A percentile compares a stretch with the other conserved stretches of the same genome.
Conservation (phyloP, 2,329 filamentous ascomycete genomes). For the Ophiognomonia clavigignenti-juglandacearum region DNA sequence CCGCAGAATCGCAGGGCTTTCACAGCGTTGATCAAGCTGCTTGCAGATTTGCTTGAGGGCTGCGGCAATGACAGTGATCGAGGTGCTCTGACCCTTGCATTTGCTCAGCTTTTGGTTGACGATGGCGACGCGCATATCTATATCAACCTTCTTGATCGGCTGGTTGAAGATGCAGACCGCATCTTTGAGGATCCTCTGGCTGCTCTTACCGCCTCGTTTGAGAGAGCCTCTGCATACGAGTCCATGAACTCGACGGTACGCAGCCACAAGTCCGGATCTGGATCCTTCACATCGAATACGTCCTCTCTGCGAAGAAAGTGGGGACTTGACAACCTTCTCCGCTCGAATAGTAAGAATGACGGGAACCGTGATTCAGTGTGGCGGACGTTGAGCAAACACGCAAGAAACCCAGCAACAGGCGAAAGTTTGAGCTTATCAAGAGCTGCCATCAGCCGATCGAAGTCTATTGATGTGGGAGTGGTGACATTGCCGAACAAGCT, state of each 20-base stretch:
- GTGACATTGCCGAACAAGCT: constrained; percentile 41
- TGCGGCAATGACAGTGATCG: constrained; percentile 89
- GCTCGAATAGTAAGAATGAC: constrained; percentile 72
- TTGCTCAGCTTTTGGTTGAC: constrained; percentile 78
- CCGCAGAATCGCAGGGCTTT: constrained; percentile 73
- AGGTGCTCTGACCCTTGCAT: constrained; percentile 80
- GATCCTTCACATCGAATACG: constrained; percentile 77
- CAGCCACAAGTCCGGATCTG: constrained; percentile 57
- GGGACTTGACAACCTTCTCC: constrained; percentile 69
- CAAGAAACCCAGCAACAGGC: constrained; percentile 53
- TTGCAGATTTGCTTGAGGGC: constrained; percentile 82
- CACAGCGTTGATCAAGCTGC: constrained; percentile 74
- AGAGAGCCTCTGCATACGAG: constrained; percentile 45
- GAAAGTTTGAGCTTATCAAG: constrained; percentile 63
- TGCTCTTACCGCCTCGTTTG: constrained; percentile 34
- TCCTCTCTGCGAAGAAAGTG: constrained; percentile 83
- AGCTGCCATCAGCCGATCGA: constrained; percentile 62
- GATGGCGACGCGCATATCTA: constrained; percentile 75
- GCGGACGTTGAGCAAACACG: constrained; percentile 82
- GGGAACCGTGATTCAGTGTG: constrained; percentile 73
- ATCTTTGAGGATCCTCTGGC: constrained; percentile 67
- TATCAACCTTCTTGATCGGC: constrained; percentile 80
- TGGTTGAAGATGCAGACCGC: constrained; percentile 83
- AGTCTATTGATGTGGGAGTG: constrained; percentile 69
- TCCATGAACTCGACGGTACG: constrained; percentile 56